A percentile compares a stretch with the other conserved stretches of the same genome.
These are phyloP conservation scores for Cryphonectria nitschkei DNA, from an alignment of 2,329 filamentous ascomycete species.

Conservation along the genomic window DNA sequence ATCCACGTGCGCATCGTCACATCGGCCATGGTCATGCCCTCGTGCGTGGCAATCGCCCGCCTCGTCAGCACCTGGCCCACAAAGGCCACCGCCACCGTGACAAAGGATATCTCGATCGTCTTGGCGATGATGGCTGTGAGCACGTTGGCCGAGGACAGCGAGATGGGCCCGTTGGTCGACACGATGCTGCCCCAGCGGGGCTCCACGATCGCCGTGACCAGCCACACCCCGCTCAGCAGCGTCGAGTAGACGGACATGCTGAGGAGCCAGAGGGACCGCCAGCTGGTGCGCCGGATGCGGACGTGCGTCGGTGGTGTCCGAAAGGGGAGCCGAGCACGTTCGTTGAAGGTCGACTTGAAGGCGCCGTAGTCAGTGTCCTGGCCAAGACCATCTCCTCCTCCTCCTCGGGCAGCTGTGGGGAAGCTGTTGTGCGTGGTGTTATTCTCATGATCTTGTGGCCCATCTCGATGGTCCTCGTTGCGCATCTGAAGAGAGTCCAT, in stretches of 20 bases:
- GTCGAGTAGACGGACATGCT: conserved; percentile 65
- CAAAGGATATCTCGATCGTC: conserved; percentile 76
- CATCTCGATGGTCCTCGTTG: conserved; percentile 9
- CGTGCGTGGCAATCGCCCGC: conserved; percentile 63
- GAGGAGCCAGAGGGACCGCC: conserved; percentile 54
- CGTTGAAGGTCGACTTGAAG: conserved; percentile 7
- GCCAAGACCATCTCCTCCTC: neutral
- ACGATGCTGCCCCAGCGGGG: conserved; percentile 66
- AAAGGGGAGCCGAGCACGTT: neutral
- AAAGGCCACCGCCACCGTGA: conserved; percentile 75
- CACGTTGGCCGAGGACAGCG: conserved; percentile 66
- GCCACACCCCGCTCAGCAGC: conserved; percentile 66
- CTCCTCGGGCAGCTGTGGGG: neutral
- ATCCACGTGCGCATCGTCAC: conserved; percentile 80
- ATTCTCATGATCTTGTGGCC: neutral
- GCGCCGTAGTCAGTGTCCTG: conserved; percentile 13
- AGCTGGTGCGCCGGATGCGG: conserved; percentile 38
- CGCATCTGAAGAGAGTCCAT: conserved; percentile 28
- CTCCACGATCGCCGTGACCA: conserved; percentile 63
- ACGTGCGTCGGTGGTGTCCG: conserved; percentile 11
- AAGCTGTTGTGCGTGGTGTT: neutral
- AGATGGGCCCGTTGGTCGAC: conserved; percentile 55
- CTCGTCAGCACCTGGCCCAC: conserved; percentile 76
- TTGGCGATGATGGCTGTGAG: conserved; percentile 74
- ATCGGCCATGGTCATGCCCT: conserved; percentile 75